Percentiles rank a stretch among this genome's conserved stretches.
Conservation (phyloP, 768 basidiomycete species). For the Termitomyces sp. region DNA sequence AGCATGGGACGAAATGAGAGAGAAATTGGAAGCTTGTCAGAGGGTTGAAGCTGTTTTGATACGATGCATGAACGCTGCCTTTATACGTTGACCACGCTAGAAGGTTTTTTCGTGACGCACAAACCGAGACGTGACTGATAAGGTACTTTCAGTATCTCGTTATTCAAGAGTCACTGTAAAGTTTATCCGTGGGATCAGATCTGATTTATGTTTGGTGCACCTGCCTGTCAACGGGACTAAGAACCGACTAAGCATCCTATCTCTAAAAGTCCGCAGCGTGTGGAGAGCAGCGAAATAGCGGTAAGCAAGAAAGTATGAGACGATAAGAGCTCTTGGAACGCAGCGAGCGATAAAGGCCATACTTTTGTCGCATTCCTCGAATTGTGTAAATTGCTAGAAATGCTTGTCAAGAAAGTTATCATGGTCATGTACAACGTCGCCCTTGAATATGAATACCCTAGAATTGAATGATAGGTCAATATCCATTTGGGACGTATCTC, state of each 20-base stretch:
- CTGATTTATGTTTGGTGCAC: background rate
- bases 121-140: background rate
- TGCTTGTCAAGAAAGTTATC: background rate
- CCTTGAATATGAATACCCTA: background rate
- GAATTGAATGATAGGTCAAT: background rate
- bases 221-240: background rate
- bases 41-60: conserved; percentile 2
- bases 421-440: background rate
- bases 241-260: background rate
- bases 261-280: background rate
- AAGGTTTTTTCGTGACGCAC: background rate
- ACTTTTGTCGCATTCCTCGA: background rate
- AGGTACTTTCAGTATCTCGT: background rate
- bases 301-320: background rate
- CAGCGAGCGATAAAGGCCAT: background rate
- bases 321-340: background rate
- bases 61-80: background rate
- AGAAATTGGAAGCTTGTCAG: background rate
- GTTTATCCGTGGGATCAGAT: background rate
- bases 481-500: background rate
- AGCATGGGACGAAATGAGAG: conserved; percentile 19
- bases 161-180: conserved; percentile 1
- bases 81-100: conserved; percentile 7
- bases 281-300: background rate
- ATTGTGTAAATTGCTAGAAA: background rate